Evolutionary conservation across 139 green algal species (phyloP), one percentile per base, ranked within the genome.

Genomic region (Raphidocelis subcapitata): DNA sequence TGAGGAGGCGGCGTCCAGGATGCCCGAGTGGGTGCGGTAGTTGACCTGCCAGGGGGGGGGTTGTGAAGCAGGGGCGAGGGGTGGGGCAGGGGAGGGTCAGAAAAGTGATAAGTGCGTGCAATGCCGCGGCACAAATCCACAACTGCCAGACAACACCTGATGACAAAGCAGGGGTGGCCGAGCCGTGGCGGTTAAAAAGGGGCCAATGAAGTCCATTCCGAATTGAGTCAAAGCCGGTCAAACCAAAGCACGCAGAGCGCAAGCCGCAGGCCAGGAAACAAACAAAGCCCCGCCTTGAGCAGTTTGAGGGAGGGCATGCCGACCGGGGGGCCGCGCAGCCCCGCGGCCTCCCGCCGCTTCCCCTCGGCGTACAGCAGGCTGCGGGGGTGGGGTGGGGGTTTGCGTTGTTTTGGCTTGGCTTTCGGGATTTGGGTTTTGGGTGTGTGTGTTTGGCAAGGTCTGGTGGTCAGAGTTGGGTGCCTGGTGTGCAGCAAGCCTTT

Each of bases 1-100:
- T 37, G 63, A 75, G 59, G 77, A 75, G 5, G 87, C 87, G 18
- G 88, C 81, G 36, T 89, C 74, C 49, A 93, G 62, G 62, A 93
- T 89, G 63, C 87, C 87, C 5, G 41, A 28, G 36, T 75, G 69
- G 23, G 69, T 75, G 54, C 69, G 65, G 57, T 61, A 68, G 35
- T 21, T 63, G 2, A 36, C 59, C 2, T 15, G 63, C 57, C 29
- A 8, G 5, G 31, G 4, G 15, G 5, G 31, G 31, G 47, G 20
- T 20, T 24, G 47, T 55, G 16, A 55, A 55, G 16, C 47, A 20
- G 16, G 16, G 16, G 20, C 16, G 16, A 16, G 47, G 16, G 47
- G 16, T 20, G 20, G 47, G 16, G 16, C 20, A 20, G 16, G 20
- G 47, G 16, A 55, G 16, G 20, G 16, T 1, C 20, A 55, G 16